Evolutionary conservation across 352 stramenopile species (phyloP).

Genomic region (Phytophthora syringae): DNA sequence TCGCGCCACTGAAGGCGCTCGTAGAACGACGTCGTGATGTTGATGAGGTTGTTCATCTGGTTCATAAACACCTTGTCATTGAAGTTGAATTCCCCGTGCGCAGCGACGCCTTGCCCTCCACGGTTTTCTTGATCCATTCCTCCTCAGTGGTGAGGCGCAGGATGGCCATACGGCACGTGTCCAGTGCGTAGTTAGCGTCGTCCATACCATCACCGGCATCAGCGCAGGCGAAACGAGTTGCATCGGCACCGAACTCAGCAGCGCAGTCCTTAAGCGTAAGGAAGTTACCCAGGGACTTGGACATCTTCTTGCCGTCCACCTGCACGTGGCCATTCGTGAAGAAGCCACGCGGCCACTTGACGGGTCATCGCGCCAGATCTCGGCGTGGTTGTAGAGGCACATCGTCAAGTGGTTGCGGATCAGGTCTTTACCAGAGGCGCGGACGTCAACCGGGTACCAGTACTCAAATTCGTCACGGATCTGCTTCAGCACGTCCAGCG

Average conservation of each 20-base stretch:
- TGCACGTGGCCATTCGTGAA: slow-evolving; percentile 99
- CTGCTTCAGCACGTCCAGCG: slow-evolving; percentile 91
- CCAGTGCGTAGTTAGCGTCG: slow-evolving; percentile 98
- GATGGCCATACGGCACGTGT: slow-evolving; percentile 98
- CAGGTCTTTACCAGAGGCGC: slow-evolving; percentile 95
- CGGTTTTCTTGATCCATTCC: slow-evolving; percentile 95
- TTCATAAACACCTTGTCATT: slow-evolving; percentile 96
- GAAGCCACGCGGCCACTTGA: slow-evolving; percentile 97
- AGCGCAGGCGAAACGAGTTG: slow-evolving; percentile 97
- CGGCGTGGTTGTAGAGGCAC: slow-evolving; percentile 99
- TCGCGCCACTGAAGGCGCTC: slow-evolving; percentile 95
- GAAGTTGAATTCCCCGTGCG: slow-evolving; percentile 88
- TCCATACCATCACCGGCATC: slow-evolving; percentile 98
- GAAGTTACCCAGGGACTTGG: slow-evolving; percentile 99
- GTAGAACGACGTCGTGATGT: slow-evolving; percentile 88
- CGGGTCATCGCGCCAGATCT: slow-evolving; percentile 98
- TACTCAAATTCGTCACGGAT: slow-evolving; percentile 98
- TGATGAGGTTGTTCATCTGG: slow-evolving; percentile 97
- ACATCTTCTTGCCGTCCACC: slow-evolving; percentile 99
- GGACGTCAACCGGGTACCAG: slow-evolving; percentile 99
- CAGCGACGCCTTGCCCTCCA: slow-evolving; percentile 89
- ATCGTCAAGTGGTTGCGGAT: slow-evolving; percentile 99
- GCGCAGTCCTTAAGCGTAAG: slow-evolving; percentile 98
- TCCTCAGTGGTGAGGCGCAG: slow-evolving; percentile 97
- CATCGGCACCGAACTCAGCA: slow-evolving; percentile 95